These are phyloP conservation scores for Vachellia pachyceras DNA, from an alignment of 306 rosid genomes.

Conservation along the genomic window DNA sequence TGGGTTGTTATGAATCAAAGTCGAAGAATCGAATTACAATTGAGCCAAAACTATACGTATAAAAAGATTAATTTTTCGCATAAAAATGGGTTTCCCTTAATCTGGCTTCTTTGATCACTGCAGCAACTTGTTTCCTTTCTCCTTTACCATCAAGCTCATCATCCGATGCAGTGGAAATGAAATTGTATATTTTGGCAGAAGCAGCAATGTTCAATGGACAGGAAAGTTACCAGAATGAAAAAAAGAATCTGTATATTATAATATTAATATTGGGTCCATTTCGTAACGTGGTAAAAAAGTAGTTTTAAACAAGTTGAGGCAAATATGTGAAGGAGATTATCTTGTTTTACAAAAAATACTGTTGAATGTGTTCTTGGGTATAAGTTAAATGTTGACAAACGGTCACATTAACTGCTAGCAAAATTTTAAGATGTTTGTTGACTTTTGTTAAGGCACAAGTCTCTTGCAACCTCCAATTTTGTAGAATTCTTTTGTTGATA, in stretches of 20 bases:
- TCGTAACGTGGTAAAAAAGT: too few relatives aligned
- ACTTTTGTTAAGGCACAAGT: background rate
- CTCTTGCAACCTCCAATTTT: slow-evolving; percentile 1
- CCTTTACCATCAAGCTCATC: background rate
- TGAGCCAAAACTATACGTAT: too few relatives aligned
- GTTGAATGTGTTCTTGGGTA: too few relatives aligned
- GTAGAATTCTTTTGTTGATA: background rate
- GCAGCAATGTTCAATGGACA: background rate
- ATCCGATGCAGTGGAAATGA: background rate
- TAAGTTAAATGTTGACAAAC: too few relatives aligned
- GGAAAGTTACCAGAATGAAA: background rate
- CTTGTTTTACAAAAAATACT: too few relatives aligned
- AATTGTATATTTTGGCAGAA: background rate
- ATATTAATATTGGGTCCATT: too few relatives aligned
- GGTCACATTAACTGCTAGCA: background rate
- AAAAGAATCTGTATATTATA: slow-evolving; percentile 6
- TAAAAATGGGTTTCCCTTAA: background rate
- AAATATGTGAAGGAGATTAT: too few relatives aligned
- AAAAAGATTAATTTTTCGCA: too few relatives aligned
- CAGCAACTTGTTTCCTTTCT: background rate
- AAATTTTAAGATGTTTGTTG: background rate
- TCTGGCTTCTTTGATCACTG: slow-evolving; percentile 16
- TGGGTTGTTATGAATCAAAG: too few relatives aligned
- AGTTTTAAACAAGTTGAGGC: too few relatives aligned
- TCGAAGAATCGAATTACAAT: too few relatives aligned